Base-by-base conservation (phyloP, 2,329 filamentous ascomycete species). In the Neonectria punicea region DNA sequence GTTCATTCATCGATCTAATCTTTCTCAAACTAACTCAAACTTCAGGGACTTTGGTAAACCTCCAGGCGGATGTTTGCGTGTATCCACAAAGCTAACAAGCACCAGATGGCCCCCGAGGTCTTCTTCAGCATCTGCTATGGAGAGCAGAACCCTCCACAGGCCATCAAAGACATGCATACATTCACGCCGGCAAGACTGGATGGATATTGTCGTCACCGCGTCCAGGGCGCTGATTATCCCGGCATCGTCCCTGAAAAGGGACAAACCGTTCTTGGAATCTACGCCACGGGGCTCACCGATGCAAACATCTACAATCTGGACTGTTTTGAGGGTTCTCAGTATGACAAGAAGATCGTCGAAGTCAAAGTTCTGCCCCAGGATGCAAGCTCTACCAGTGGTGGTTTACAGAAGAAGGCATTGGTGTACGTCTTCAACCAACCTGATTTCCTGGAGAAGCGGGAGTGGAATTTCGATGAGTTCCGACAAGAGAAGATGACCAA, bases 401-500 rank as follows among this genome's bases (percentile, higher is more conserved):
- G 79, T 16, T 82, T 84, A 53, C 80, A 84, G 68, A 83, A 86
- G 55, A 79, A 83, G 65, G 86, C 89, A 3, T 82, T 86, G 56
- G 88, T 89, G 13, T 94, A 94, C 76, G 85, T 94, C 5, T 94
- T 86, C 79, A 81, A 83, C 49, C 67, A 81, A 1, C 77, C 81
- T 16, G 69, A 78, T 0, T 41, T 74, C 0, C 80, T 98, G 18
- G 93, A 97, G 78, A 83, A 87, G 34, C 79, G 82, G 22, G 94
- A 97, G 78, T 98, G 95, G 95, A 93, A 97, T 77, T 96, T 94
- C 80, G 89, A 90, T 53, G 89, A 92, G 67, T 98, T 98, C 76
- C 88, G 91, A 66, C 84, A 85, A 72, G 90, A 96, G 67, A 97
- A 94, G 82, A 80, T 89, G 80, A 76, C 76, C 60, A 62, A 74